These are phyloP conservation scores for Hypomontagnella monticulosa DNA, from an alignment of 495 filamentous ascomycete genomes.

Conservation along the genomic window DNA sequence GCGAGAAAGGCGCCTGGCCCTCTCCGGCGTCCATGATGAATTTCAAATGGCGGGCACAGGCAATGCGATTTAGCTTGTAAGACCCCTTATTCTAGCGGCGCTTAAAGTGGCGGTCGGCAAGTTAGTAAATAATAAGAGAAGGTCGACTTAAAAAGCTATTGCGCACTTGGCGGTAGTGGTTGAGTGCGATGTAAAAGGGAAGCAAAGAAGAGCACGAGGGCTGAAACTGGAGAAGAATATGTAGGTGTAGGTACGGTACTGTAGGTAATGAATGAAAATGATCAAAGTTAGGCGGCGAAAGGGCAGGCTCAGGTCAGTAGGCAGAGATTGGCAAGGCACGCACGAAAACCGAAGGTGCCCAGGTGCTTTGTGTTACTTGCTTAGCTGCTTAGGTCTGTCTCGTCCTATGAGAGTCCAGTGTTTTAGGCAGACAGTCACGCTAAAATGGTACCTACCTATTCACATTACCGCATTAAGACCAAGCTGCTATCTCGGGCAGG, in stretches of 20 bases:
- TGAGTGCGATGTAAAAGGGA: conserved; percentile 17
- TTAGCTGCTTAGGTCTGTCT: neutral
- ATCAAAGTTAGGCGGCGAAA: conserved; percentile 17
- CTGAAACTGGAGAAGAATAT: conserved; percentile 32
- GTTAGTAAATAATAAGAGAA: conserved; percentile 16
- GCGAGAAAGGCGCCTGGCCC: conserved; percentile 44
- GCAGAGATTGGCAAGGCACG: conserved; percentile 32
- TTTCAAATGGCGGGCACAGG: conserved; percentile 6
- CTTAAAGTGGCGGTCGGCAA: neutral
- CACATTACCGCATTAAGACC: too few species aligned
- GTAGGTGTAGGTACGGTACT: too few species aligned
- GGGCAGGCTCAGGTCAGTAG: conserved; percentile 9
- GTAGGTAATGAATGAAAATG: conserved; percentile 22
- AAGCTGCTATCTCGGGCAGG: too few species aligned
- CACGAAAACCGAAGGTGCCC: conserved; percentile 3
- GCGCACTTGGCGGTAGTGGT: conserved; percentile 14
- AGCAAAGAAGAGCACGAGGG: conserved; percentile 32
- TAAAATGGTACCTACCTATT: too few species aligned
- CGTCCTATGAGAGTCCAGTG: neutral
- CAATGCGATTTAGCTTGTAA: conserved; percentile 35
- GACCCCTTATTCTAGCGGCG: conserved; percentile 8
- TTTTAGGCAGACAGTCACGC: too few species aligned
- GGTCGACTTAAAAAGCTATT: conserved; percentile 13
- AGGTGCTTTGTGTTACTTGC: conserved; percentile 17
- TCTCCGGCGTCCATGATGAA: conserved; percentile 53